Base-by-base conservation (phyloP, 768 basidiomycete species). In the Lentinula sp. region DNA sequence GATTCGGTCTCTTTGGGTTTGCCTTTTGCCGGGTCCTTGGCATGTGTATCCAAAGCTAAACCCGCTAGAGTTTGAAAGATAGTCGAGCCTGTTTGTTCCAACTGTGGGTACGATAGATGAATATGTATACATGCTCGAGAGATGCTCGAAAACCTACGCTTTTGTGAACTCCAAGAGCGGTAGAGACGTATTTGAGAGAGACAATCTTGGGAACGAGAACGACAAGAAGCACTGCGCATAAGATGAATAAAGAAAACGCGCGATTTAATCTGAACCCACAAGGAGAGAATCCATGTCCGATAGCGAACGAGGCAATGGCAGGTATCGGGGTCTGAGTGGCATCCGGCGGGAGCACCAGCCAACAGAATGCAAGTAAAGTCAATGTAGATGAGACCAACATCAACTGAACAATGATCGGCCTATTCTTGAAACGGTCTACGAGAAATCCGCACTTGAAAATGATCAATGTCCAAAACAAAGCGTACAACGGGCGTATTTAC, bases 111-210 rank as follows among this genome's bases (percentile, higher is more conserved):
- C 5, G 21, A 48, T 48, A 11, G 23, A 49, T 35, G 43, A 39
- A 31, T 10, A 18, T 48, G 3, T 28, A 49, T n/a, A 52, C 50
- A 16, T 46, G 43, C 10, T 63, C 37, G 61, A 21, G 6, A 37
- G 21, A 53, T 34, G 56, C 23, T 40, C 59, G 46, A 16, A 10
- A 1, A 43, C 86, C 63, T 73, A 90, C 90, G 68, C 85, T 84
- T 70, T 92, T 91, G 68, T 92, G 89, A 6, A 85, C 84, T 1
- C 89, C 90, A 0, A 92, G 76, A 4, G 88, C 88, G 1, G 91
- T 91, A 1, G 88, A 87, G 49, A 92, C 84, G 69, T 87, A 91
- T 69, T 87, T 87, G 18, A 80, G 64, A 6, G 84, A 80, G 0
- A 92, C 88, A 32, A 92, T 81, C 56, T 79, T 81, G 0, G 90